phyloP scores from a whole-genome alignment of 495 filamentous ascomycete species.

The Talaromyces borbonicus region DNA sequence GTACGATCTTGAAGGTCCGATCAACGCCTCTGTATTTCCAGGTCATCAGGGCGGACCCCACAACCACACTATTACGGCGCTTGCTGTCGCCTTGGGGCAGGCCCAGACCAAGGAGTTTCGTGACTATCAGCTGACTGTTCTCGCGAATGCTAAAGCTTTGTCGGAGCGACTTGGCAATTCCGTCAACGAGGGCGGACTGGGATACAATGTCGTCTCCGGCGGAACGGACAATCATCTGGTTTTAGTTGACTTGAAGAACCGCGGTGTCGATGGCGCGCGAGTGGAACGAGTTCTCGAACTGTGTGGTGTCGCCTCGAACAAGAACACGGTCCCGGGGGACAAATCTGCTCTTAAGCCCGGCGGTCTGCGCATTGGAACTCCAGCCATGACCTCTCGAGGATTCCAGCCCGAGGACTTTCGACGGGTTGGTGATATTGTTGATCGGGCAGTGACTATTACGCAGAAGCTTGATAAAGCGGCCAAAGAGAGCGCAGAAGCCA shows the following conservation, averaged over 20 bases:
- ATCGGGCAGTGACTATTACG: constrained; percentile 60
- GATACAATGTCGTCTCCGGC: constrained; percentile 87
- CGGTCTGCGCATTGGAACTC: constrained; percentile 91
- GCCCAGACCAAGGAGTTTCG: constrained; percentile 89
- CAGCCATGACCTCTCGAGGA: constrained; percentile 92
- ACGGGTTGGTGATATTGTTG: constrained; percentile 81
- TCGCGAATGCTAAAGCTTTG: constrained; percentile 85
- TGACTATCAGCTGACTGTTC: constrained; percentile 86
- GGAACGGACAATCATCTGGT: constrained; percentile 99
- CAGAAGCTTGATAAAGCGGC: constrained; percentile 66
- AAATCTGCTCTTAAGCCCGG: constrained; percentile 92
- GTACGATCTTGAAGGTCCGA: constrained; percentile 91
- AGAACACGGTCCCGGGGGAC: constrained; percentile 97
- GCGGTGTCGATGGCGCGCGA: constrained; percentile 81
- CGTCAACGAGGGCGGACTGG: constrained; percentile 58
- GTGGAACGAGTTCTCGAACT: constrained; percentile 95
- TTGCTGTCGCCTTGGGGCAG: constrained; percentile 95
- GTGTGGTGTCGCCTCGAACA: constrained; percentile 98
- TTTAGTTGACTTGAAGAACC: constrained; percentile 75
- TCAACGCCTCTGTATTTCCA: constrained; percentile 99
- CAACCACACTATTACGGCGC: constrained; percentile 99
- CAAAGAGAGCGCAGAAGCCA: constrained; percentile 61
- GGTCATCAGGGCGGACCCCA: constrained; percentile 98
- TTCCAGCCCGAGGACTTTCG: constrained; percentile 92
- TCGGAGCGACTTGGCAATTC: constrained; percentile 45